Evolutionary conservation across 257 asterid species (phyloP), one percentile per base, ranked within the genome.

Genomic region (Gentiana straminea): DNA sequence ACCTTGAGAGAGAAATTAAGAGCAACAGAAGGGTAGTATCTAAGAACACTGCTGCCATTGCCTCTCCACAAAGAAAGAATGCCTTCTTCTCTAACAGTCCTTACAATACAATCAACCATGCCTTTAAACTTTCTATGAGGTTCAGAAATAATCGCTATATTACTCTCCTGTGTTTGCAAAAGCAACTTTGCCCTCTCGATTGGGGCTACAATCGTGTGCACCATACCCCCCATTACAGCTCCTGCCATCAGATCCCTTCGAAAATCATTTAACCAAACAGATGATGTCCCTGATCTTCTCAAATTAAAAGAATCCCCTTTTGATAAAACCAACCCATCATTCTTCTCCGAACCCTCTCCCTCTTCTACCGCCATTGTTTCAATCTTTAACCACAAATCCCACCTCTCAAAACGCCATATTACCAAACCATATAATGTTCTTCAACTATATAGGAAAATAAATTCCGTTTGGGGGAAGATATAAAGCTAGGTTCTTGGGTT

Each of bases 1-100:
- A 92, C 99, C 99, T 92, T 92, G 54, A 92, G 95, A 59, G 99
- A 92, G 73, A 92, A 92, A 74, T 92, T 92, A 58, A 92, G 86
- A 62, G 97, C 97, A 32, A 85, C 97, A 57, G 99, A 92, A 32
- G 99, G 99, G 51, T 92, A 92, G 53, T 88, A 92, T 78, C 99
- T 74, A 67, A 92, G 70, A 13, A 92, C 97, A 66, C 99, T 85
- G 78, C 95, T 88, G 36, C 97, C 97, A 67, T 88, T 92, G 55
- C 99, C 99, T 71, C 99, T 92, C 97, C 99, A 92, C 34, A 92
- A 68, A 1, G 99, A 92, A 49, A 83, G 52, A 64, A 92, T 41
- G 37, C 97, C 97, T 70, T 92, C 99, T 55, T 92, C 99, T 60
- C 80, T 77, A 41, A 83, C 80, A 6, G 86, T 85, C 34, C 95